These are phyloP conservation scores for Otatea glauca DNA, from an alignment of 176 grass and related monocot species.

Conservation along the genomic window DNA sequence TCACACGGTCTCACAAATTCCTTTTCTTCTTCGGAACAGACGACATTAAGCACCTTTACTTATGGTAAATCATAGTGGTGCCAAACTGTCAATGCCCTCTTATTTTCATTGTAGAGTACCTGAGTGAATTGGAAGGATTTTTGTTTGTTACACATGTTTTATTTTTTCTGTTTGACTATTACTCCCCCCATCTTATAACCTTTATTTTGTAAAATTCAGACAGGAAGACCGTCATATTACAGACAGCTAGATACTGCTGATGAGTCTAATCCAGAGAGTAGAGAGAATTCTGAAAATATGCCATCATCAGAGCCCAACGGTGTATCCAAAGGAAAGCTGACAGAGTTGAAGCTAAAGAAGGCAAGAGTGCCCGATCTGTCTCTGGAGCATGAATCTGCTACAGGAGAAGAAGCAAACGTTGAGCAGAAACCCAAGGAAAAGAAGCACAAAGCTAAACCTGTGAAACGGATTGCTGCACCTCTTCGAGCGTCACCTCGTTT, in stretches of 20 bases:
- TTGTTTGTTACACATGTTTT: conserved; percentile 6
- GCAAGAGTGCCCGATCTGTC: conserved; percentile 3
- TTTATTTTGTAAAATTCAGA: conserved; percentile 44
- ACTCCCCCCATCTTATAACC: conserved; percentile 9
- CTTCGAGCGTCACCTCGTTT: conserved; percentile 61
- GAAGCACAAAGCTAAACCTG: conserved; percentile 42
- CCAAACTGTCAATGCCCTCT: not conserved
- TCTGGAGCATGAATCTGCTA: conserved; percentile 37
- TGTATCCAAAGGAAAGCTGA: conserved; percentile 27
- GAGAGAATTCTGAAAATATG: conserved; percentile 25
- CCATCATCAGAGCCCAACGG: conserved; percentile 4
- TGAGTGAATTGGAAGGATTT: conserved; percentile 27
- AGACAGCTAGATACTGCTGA: conserved; percentile 27
- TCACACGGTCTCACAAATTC: too few relatives aligned
- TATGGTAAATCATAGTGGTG: conserved; percentile 4
- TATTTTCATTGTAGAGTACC: not conserved
- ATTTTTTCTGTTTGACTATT: not conserved
- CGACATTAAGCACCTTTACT: not conserved
- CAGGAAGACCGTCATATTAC: conserved; percentile 34
- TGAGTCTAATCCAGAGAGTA: not conserved
- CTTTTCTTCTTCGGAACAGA: not conserved
- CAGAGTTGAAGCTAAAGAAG: conserved; percentile 36
- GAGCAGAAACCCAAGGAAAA: conserved; percentile 45
- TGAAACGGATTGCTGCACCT: conserved; percentile 41
- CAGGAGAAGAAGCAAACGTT: conserved; percentile 28